Percentiles rank a stretch among this genome's conserved stretches.
Conservation (phyloP, 2,329 filamentous ascomycete genomes). For the Scedosporium aurantiacum region DNA sequence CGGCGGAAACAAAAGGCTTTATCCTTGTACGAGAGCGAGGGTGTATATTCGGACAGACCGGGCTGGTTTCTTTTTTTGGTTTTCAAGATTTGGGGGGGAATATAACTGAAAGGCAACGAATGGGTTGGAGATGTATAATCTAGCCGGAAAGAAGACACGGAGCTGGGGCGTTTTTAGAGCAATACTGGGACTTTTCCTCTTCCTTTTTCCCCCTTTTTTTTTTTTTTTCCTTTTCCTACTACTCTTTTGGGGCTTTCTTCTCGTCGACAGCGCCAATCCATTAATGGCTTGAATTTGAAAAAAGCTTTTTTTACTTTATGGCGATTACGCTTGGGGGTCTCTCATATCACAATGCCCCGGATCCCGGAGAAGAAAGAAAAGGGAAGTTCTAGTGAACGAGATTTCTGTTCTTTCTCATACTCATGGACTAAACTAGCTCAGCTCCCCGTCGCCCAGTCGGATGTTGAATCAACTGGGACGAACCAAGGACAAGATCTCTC, state of each 20-base stretch:
- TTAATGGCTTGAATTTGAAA: too few species aligned
- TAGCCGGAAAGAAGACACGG: not conserved
- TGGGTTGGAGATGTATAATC: not conserved
- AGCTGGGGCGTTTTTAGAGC: constrained; percentile 1
- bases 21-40: too few species aligned
- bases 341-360: not conserved
- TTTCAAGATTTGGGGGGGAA: not conserved
- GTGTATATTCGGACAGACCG: too few species aligned
- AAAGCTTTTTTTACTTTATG: too few species aligned
- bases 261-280: too few species aligned
- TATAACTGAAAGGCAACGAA: not conserved
- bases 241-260: not conserved
- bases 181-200: not conserved
- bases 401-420: not conserved
- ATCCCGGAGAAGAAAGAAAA: not conserved
- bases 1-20: too few species aligned
- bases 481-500: too few species aligned
- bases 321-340: too few species aligned
- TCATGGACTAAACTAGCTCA: too few species aligned
- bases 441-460: not conserved
- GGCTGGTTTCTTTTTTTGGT: not conserved
- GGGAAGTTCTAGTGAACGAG: not conserved
- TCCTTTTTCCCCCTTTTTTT: not conserved
- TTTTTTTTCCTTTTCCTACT: not conserved
- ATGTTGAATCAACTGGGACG: not conserved